These are phyloP conservation scores for Aegilops speltoides DNA, from an alignment of 176 grass and related monocot species.

Conservation along the genomic window DNA sequence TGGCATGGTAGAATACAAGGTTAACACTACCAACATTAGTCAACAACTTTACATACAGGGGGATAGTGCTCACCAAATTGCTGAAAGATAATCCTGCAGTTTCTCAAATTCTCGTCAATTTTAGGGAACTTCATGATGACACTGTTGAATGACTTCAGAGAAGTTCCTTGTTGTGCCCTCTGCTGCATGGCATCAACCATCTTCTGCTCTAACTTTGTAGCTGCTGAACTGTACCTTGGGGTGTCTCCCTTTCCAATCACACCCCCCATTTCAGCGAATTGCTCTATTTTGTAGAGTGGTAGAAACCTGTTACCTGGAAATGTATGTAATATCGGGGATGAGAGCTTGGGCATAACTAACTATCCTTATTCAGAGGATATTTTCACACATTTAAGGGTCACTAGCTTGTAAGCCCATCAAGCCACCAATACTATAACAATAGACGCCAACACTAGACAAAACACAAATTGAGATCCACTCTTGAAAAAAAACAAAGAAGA, in stretches of 20 bases:
- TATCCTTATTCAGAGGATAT: not conserved
- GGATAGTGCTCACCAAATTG: constrained; percentile 79
- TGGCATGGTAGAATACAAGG: not conserved
- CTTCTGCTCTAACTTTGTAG: constrained; percentile 81
- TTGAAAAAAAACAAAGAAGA: not conserved
- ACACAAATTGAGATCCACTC: not conserved
- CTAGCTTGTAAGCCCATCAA: not conserved
- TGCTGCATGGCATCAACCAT: constrained; percentile 97
- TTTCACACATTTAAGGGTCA: not conserved
- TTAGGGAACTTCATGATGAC: constrained; percentile 97
- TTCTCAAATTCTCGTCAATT: constrained; percentile 89
- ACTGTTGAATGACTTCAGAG: constrained; percentile 83
- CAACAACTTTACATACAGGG: not conserved
- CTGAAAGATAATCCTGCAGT: constrained; percentile 89
- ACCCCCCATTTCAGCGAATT: constrained; percentile 60
- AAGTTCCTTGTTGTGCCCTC: constrained; percentile 84
- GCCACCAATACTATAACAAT: not conserved
- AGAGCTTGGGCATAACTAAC: not conserved
- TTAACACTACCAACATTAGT: not conserved
- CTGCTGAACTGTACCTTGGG: constrained; percentile 47
- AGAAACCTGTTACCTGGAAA: constrained; percentile 25
- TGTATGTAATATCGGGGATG: not conserved
- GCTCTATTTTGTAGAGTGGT: not conserved
- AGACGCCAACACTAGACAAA: not conserved
- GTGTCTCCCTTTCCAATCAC: constrained; percentile 58